Conservation (phyloP, 352 stramenopile genomes). For the Pythium phragmitis region DNA sequence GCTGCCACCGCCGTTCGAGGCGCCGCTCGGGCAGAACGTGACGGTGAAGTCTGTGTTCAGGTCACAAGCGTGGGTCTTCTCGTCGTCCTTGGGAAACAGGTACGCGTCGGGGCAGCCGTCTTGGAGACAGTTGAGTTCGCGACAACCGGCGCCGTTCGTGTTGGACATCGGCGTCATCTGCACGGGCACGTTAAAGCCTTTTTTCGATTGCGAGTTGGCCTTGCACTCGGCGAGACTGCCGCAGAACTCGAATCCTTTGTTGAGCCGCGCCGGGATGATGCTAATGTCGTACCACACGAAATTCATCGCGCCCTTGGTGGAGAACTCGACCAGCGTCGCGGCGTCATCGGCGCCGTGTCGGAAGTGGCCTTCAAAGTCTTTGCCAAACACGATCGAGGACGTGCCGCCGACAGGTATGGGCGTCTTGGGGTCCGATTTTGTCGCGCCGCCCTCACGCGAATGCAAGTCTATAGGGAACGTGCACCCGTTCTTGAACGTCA, state of each 20-base stretch:
- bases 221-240: constrained; percentile 64
- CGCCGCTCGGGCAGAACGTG: constrained; percentile 58
- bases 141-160: constrained; percentile 59
- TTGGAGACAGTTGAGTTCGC: constrained; percentile 48
- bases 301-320: constrained; percentile 53
- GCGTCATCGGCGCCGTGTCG: constrained; percentile 56
- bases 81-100: constrained; percentile 64
- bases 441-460: constrained; percentile 48
- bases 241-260: constrained; percentile 59
- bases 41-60: constrained; percentile 61
- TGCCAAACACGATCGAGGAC: constrained; percentile 39
- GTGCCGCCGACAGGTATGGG: constrained; percentile 41
- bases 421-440: constrained; percentile 48
- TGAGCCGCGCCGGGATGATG: constrained; percentile 60
- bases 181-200: constrained; percentile 71
- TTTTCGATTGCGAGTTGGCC: constrained; percentile 45
- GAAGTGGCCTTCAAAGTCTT: constrained; percentile 69
- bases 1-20: background rate
- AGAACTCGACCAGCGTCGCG: constrained; percentile 65
- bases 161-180: constrained; percentile 54
- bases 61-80: constrained; percentile 69
- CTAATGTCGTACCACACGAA: constrained; percentile 72
- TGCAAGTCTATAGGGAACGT: constrained; percentile 51
- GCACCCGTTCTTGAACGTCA: constrained; percentile 70
- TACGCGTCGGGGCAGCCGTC: constrained; percentile 70